Base-by-base conservation (phyloP, 768 basidiomycete species). In the Hysterangium stoloniferum region DNA sequence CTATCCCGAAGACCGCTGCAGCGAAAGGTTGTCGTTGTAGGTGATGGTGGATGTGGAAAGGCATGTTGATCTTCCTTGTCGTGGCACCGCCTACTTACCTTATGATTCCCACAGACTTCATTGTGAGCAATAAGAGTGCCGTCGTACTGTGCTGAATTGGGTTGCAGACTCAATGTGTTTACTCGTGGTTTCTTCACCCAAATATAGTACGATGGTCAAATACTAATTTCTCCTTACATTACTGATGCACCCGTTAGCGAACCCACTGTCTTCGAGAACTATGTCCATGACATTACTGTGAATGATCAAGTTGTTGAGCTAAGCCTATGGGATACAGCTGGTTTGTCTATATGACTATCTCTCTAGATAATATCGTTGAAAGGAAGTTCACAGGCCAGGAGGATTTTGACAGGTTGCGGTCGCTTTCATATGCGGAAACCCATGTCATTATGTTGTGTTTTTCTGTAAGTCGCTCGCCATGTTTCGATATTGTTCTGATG, bases 391-490 rank as follows among this genome's bases (percentile, higher is more conserved):
- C 68, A 92, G 91, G 91, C 36, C 92, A 95, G 66, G 92, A 95
- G 71, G 92, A 95, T 61, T 98, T 98, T 61, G 95, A 95, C 63
- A 75, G 93, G 38, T 69, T 98, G 51, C 78, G 95, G 41, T 95
- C 93, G 9, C 69, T 98, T n/a, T 90, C 87, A 32, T 98, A 97
- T 64, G 88, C 95, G 7, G 95, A 97, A 66, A 96, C 95, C 1
- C 89, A 97, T 68, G 86, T 97, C 53, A 77, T 97, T 56, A 87
- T 97, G 86, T 72, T 97, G 22, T 97, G 95, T 67, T 97, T 96
- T 65, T 95, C 94, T 32, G 91, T 90, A 56, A 52, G 80, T 69
- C 8, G 28, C 32, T 11, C 41, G 28, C 24, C 29, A 6, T 20
- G 25, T 12, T 11, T 11, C 28, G 9, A n/a, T 27, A 4, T 24